A percentile compares a stretch with the other conserved stretches of the same genome.
Evolutionary conservation across 345 rosid genomes (phyloP).

Genomic region (Populus alba): DNA sequence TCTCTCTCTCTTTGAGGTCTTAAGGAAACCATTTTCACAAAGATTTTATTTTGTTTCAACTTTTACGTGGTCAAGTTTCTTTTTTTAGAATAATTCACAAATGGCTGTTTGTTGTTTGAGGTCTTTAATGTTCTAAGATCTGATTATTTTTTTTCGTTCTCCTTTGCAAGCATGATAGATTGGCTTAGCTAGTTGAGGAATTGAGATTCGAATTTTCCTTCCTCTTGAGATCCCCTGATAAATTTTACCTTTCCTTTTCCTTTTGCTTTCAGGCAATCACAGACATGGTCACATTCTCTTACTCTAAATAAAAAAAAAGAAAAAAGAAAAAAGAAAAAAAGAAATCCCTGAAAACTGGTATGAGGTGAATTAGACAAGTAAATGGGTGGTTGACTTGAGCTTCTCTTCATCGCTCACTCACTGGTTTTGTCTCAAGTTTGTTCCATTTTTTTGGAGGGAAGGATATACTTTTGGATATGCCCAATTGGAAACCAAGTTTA

Average conservation of each 20-base stretch:
- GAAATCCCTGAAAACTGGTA: neutral
- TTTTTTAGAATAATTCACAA: neutral
- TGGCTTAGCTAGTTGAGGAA: neutral
- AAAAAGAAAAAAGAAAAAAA: neutral
- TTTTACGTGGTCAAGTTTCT: neutral
- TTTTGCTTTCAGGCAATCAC: neutral
- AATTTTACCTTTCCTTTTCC: neutral
- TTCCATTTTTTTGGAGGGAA: neutral
- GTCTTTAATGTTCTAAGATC: constrained; percentile 10
- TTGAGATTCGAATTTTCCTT: neutral
- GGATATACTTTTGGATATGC: constrained; percentile 10
- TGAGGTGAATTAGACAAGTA: constrained; percentile 1
- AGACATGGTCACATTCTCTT: neutral
- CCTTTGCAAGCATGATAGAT: neutral
- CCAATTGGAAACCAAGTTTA: neutral
- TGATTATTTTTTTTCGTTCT: neutral
- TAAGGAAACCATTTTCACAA: neutral
- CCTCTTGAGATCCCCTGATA: neutral
- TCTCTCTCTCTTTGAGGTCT: neutral
- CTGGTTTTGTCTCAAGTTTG: constrained; percentile 4
- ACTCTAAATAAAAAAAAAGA: neutral
- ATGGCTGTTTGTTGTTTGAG: neutral
- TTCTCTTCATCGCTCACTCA: neutral
- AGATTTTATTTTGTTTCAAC: neutral
- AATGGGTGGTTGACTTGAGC: neutral